Base-by-base conservation (phyloP, 345 rosid genomes). In the Cochlearia excelsa region DNA sequence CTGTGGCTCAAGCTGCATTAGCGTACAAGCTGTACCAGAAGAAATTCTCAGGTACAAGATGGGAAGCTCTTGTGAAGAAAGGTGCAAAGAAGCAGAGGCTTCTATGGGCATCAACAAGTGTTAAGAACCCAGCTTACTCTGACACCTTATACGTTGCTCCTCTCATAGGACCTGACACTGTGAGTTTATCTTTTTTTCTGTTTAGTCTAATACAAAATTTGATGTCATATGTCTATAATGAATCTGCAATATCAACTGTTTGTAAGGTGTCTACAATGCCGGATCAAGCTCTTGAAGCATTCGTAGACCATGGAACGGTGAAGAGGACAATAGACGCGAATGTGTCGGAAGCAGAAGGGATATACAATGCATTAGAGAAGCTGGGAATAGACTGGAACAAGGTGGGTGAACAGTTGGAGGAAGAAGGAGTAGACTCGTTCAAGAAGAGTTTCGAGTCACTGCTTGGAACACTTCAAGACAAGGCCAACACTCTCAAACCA, bases 71-170 rank as follows among this genome's bases (percentile, higher is more conserved):
- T 37, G 86, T 81, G 70, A 85, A 89, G 77, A 93, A 93, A 58
- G 99, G 97, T 55, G 99, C 99, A 45, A 93, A 93, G 91, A 93
- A 86, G 75, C 99, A 93, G 78, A 83, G 95, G 51, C 71, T 93
- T 53, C 78, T 93, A 26, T 92, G 97, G 95, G 98, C 98, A 43
- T 92, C 98, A 16, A 92, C 98, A 50, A 88, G 97, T 45, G 98
- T 92, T 4, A 93, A 93, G 84, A 93, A 93, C 57, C 99, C 95
- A 50, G 94, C 99, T 62, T 93, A 93, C 74, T 74, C 88, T 0
- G 98, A 92, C 72, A 86, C 97, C 31, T 67, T 92, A 55, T 92
- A 92, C 37, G 98, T 92, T 1, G 83, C 74, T 65, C 95, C 98
- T 33, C 97, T 92, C n/a, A 81, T 88, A 6, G 98, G 98, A 62